These are phyloP conservation scores for Colletotrichum higginsianum DNA, from an alignment of 2,329 filamentous ascomycete species.

Conservation along the genomic window DNA sequence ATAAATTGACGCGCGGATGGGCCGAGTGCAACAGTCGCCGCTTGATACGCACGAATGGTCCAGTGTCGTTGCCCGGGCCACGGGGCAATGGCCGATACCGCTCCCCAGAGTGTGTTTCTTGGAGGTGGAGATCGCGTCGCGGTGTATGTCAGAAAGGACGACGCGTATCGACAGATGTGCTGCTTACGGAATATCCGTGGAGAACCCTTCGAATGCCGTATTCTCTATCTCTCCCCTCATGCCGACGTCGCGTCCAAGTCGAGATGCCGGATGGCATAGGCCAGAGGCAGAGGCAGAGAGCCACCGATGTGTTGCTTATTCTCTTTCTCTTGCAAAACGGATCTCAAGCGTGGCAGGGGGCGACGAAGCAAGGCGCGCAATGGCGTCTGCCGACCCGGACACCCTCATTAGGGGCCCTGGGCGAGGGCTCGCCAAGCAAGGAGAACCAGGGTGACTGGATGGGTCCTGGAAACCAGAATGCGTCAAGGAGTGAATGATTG, in stretches of 20 bases:
- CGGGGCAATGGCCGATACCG: background rate
- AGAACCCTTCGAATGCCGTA: background rate
- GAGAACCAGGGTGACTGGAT: slow-evolving; percentile 17
- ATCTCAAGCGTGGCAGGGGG: slow-evolving; percentile 22
- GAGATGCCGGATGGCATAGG: background rate
- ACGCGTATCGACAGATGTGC: background rate
- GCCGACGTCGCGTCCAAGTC: background rate
- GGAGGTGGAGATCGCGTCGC: background rate
- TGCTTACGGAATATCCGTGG: background rate
- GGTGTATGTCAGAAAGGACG: no score
- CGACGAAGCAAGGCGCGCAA: slow-evolving; percentile 13
- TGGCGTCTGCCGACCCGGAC: slow-evolving; percentile 21
- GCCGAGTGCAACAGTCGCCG: slow-evolving; percentile 3
- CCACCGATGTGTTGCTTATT: background rate
- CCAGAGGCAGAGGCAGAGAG: background rate
- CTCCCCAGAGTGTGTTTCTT: background rate
- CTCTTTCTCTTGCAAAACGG: background rate
- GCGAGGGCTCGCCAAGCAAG: slow-evolving; percentile 12
- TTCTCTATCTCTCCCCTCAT: background rate
- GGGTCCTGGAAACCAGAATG: slow-evolving; percentile 14
- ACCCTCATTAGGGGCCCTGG: slow-evolving; percentile 27
- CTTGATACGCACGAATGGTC: slow-evolving; percentile 4
- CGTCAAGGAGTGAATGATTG: slow-evolving; percentile 30
- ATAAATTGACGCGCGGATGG: slow-evolving; percentile 21
- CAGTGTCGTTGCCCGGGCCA: background rate